Conservation (phyloP, 2,329 filamentous ascomycete genomes). For the Penicillium sp. region DNA sequence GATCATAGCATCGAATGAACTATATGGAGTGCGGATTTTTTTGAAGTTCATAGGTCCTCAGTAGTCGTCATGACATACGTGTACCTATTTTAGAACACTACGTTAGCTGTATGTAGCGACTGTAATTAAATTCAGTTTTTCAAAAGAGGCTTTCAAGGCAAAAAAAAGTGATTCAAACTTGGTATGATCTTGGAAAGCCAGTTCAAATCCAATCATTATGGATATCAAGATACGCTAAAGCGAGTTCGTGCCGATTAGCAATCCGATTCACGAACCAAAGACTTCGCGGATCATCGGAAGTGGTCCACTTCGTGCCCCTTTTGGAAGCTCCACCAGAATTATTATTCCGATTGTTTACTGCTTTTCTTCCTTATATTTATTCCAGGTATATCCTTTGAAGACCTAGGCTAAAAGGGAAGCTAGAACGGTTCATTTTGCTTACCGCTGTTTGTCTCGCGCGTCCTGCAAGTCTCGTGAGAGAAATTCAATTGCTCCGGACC, state of each 20-base stretch:
- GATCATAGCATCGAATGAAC: background rate
- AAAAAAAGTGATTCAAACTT: no score
- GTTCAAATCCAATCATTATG: no score
- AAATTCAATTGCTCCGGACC: background rate
- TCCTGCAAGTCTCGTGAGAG: slow-evolving; percentile 1
- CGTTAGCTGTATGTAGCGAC: no score
- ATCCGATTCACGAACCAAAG: background rate
- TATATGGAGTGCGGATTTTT: background rate
- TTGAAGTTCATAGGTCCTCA: background rate
- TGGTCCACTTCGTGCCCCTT: slow-evolving; percentile 2
- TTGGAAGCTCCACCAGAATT: slow-evolving; percentile 4
- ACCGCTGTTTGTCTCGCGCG: background rate
- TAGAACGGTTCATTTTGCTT: slow-evolving; percentile 8
- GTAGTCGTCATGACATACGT: background rate
- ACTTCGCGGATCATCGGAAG: background rate
- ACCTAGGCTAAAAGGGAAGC: background rate
- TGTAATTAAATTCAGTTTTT: no score
- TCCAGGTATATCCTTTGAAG: background rate
- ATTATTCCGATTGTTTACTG: background rate
- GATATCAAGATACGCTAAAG: no score
- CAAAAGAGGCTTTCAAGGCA: no score
- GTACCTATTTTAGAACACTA: background rate
- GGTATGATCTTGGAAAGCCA: no score
- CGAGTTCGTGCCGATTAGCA: no score
- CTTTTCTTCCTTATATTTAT: background rate